These are phyloP conservation scores for Phytopythium cucurbitacearum DNA, from an alignment of 352 stramenopile species.

Conservation along the genomic window DNA sequence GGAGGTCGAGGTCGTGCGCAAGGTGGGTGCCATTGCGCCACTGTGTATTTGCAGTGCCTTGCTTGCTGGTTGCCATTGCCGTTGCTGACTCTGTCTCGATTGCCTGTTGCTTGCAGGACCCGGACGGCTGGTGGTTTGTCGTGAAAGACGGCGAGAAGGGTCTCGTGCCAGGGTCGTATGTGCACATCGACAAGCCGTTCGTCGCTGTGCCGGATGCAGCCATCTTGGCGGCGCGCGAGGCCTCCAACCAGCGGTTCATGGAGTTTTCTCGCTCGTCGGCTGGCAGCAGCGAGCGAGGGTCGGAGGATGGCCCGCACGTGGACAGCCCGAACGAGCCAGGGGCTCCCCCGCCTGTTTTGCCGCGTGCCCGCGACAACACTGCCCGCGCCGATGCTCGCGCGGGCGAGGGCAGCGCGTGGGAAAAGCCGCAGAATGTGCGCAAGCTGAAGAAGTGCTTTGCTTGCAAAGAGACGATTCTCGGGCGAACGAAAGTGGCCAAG, in stretches of 20 bases:
- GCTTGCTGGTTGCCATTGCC: too few species aligned
- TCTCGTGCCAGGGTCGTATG: constrained; percentile 71
- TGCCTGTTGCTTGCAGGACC: constrained; percentile 22
- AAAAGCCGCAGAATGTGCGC: constrained; percentile 67
- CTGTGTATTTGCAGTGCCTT: background rate
- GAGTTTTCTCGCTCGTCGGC: constrained; percentile 33
- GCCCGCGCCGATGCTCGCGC: constrained; percentile 54
- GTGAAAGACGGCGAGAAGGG: constrained; percentile 72
- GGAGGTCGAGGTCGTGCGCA: constrained; percentile 70
- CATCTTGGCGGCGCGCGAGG: constrained; percentile 66
- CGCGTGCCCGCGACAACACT: constrained; percentile 17
- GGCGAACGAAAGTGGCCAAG: constrained; percentile 68
- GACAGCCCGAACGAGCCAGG: constrained; percentile 24
- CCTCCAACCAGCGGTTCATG: constrained; percentile 72
- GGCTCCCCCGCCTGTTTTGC: constrained; percentile 28
- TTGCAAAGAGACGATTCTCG: constrained; percentile 82
- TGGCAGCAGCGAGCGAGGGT: constrained; percentile 13
- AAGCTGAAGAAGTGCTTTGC: constrained; percentile 72
- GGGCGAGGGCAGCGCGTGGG: constrained; percentile 32
- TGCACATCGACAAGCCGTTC: constrained; percentile 66
- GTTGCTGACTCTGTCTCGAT: background rate
- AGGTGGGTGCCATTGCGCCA: constrained; percentile 11
- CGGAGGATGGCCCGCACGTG: constrained; percentile 14
- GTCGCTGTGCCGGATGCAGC: constrained; percentile 44
- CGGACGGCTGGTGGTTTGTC: constrained; percentile 84